These are phyloP conservation scores for Mallotus repandus DNA, from an alignment of 441 rosid genomes.

Conservation along the genomic window DNA sequence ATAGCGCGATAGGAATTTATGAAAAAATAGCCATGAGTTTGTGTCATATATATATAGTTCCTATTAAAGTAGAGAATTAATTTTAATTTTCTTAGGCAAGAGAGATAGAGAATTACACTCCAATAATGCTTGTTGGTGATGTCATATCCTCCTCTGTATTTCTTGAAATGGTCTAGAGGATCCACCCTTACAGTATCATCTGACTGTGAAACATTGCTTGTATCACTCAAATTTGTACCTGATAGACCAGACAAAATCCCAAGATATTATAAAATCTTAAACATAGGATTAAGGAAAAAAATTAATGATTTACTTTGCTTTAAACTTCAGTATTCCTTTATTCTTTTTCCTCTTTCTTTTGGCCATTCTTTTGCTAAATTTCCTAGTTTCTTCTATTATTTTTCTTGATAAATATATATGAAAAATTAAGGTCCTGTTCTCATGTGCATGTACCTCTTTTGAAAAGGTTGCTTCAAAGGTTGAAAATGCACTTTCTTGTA, in stretches of 20 bases:
- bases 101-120: conserved; percentile 49
- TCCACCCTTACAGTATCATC: conserved; percentile 61
- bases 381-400: no score
- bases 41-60: no score
- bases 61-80: no score
- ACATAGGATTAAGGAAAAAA: background rate
- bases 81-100: background rate
- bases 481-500: conserved; percentile 4
- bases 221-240: conserved; percentile 36
- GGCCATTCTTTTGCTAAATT: background rate
- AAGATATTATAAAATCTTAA: background rate
- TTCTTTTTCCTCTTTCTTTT: background rate
- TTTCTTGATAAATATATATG: background rate
- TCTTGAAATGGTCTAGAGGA: conserved; percentile 48
- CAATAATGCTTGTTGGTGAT: conserved; percentile 69
- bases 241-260: conserved; percentile 9
- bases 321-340: conserved; percentile 2
- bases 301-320: background rate
- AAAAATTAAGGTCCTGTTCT: background rate
- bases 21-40: no score
- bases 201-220: conserved; percentile 26
- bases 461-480: background rate
- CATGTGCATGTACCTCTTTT: background rate
- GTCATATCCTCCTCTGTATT: conserved; percentile 72
- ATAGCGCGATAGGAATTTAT: no score